Evolutionary conservation across 306 rosid species (phyloP).

Genomic region (Geum urbanum): DNA sequence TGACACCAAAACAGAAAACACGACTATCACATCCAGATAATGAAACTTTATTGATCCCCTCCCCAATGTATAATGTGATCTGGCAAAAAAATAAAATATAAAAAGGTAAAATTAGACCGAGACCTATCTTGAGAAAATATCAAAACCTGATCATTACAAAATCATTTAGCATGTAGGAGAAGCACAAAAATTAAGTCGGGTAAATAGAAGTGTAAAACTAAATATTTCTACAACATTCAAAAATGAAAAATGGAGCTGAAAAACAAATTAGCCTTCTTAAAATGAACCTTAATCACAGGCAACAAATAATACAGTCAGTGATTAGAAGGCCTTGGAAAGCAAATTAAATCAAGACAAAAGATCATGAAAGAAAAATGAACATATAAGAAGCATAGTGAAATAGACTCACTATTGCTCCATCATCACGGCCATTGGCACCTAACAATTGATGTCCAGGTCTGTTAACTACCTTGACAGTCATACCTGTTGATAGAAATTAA

Average conservation of each 20-base stretch:
- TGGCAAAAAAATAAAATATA: constrained; percentile 31
- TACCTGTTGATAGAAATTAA: constrained; percentile 38
- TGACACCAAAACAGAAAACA: constrained; percentile 84
- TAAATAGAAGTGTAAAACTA: neutral
- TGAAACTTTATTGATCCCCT: constrained; percentile 77
- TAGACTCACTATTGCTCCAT: constrained; percentile 83
- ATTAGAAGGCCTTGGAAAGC: constrained; percentile 5
- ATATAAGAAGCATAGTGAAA: neutral
- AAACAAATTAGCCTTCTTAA: neutral
- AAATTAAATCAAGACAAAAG: neutral
- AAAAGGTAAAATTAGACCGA: constrained; percentile 8
- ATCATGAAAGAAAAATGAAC: neutral
- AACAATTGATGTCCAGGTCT: constrained; percentile 92
- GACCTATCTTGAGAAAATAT: neutral
- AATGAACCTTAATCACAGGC: neutral
- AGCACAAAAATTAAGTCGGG: neutral
- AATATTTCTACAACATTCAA: neutral
- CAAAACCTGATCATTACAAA: neutral
- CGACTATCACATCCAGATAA: constrained; percentile 87
- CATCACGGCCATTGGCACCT: constrained; percentile 98
- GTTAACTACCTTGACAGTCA: constrained; percentile 71
- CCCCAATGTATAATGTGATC: constrained; percentile 65
- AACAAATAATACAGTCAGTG: neutral
- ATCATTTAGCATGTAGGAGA: neutral
- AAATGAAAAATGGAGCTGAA: neutral